A percentile compares a stretch with the other conserved stretches of the same genome.
These are phyloP conservation scores for Morella rubra DNA, from an alignment of 306 rosid genomes.

Conservation along the genomic window DNA sequence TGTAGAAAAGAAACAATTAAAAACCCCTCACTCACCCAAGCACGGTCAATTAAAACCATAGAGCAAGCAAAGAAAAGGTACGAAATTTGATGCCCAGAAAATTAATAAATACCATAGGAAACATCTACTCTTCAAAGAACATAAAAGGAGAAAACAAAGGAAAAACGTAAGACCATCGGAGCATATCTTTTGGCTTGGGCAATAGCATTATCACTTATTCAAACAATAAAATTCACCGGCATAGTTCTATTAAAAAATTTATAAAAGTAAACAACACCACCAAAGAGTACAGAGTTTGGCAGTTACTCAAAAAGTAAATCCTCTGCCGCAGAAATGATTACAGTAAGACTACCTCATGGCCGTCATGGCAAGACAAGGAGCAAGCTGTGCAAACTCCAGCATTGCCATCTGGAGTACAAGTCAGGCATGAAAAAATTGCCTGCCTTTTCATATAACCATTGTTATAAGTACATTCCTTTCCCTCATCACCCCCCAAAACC, in stretches of 20 bases:
- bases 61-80: too few species aligned
- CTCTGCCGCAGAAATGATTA: not conserved
- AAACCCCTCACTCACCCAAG: too few species aligned
- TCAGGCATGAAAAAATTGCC: constrained; percentile 94
- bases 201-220: constrained; percentile 12
- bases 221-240: not conserved
- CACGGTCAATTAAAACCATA: too few species aligned
- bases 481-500: constrained; percentile 96
- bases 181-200: not conserved
- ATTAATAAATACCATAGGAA: too few species aligned
- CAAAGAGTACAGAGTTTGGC: not conserved
- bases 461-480: constrained; percentile 89
- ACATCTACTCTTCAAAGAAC: too few species aligned
- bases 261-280: not conserved
- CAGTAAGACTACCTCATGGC: constrained; percentile 71
- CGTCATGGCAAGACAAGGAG: constrained; percentile 97
- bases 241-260: not conserved
- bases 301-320: not conserved
- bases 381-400: constrained; percentile 99
- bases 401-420: constrained; percentile 92
- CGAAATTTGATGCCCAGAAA: too few species aligned
- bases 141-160: too few species aligned
- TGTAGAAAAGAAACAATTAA: not conserved
- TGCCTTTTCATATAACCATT: constrained; percentile 96
- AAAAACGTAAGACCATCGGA: not conserved